Base-by-base conservation (phyloP, 306 rosid genomes). In the Quercus berberidifolia region DNA sequence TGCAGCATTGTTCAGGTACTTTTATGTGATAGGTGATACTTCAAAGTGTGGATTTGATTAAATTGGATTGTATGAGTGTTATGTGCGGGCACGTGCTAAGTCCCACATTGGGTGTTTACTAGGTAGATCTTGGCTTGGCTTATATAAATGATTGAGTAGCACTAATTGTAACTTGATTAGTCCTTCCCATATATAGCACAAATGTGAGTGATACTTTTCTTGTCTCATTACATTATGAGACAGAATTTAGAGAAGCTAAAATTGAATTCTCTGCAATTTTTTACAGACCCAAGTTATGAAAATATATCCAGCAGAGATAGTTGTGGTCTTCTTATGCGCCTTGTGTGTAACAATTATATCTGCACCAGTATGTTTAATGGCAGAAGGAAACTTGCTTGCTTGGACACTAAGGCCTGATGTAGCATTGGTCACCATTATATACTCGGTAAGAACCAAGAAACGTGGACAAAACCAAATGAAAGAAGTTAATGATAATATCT, bases 1-100 rank as follows among this genome's bases (percentile, higher is more conserved):
- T 86, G 86, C 85, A 82, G 52, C 78, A 90, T 90, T 70, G 43
- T 90, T 74, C 93, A 87, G 88, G 91, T 84, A 60, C 1, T 5
- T 43, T 8, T 64, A 17, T 30, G 70, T 3, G 46, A 26, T 13
- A 17, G n/a, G 11, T 15, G 18, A 38, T 17, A 31, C 13, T 31
- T 2, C 1, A 8, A 67, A 67, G 21, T 49, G 5, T 49, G 54
- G 17, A 49, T 49, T 49, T 49, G 54, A 12, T 41, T 41, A 41
- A 41, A 41, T 49, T 49, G 54, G 17, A 49, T 49, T 49, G 54
- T 10, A 49, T 12, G 54, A 12, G 54, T 49, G 54, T 12, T 3
- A 10, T 49, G 15, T 49, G 1, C 1, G 5, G 54, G 17, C 17
- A 13, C 1, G 0, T 49, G 54, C 15, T 3, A 12, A 11, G 54